Evolutionary conservation across 2,329 filamentous ascomycete species (phyloP), one percentile per base, ranked within the genome.

Genomic region (Trichoderma sp.): DNA sequence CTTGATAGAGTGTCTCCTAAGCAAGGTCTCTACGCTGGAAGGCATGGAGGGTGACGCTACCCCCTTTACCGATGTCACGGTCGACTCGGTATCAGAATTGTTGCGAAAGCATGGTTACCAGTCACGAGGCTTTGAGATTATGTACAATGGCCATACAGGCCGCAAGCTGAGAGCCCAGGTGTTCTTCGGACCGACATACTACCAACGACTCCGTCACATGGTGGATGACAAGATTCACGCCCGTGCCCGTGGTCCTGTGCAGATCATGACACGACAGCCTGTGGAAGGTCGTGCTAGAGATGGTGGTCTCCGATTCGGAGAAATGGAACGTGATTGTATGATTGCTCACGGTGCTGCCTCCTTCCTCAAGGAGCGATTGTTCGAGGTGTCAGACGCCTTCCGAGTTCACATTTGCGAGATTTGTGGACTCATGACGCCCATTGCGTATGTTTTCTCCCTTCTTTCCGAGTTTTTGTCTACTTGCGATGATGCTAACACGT

Each of bases 321-420:
- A 99, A 85, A 99, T 99, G 95, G 96, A 99, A 82, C 94, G 96
- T 83, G 96, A 99, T 88, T 99, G 95, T 80, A 99, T 99, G 95
- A 99, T 99, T 84, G 93, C 96, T n/a, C 96, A 99, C 79, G 95
- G 95, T 78, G 95, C 96, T 4, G 94, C 93, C 65, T 91, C 94
- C 2, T 99, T 99, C 87, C 82, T 99, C 77, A 99, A 99, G 83
- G 95, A 99, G 84, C 89, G 95, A 75, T 82, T 99, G 68, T 97
- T 99, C 76, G 94, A 98, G 78, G 95, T 99, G 60, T 97, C 93
- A 64, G 95, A 99, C 83, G 94, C 95, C 42, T 99, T 98, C 87
- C 87, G 94, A 79, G 95, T 99, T 69, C 95, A 99, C 80, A 91
- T 99, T 76, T 99, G 95, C 83, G 95, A 99, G 81, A 96, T 98